Evolutionary conservation across 2,329 filamentous ascomycete species (phyloP).

Genomic region (Trichothecium sympodiale): DNA sequence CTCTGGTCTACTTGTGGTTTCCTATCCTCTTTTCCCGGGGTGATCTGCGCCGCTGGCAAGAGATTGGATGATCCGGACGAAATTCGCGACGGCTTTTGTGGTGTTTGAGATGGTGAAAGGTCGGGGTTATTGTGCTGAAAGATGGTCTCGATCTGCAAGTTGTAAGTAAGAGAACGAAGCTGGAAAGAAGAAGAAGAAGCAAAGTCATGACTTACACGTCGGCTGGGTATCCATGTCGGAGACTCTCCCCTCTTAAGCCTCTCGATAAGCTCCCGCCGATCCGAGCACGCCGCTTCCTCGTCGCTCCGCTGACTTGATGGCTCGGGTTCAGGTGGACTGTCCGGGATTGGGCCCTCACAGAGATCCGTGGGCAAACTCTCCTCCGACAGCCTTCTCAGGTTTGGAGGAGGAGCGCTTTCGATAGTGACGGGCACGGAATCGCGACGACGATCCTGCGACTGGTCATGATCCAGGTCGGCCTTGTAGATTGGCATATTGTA

Average conservation of each 20-base stretch:
- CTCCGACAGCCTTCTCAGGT: slow-evolving; percentile 33
- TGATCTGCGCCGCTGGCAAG: slow-evolving; percentile 35
- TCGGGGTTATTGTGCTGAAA: slow-evolving; percentile 13
- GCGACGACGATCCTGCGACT: slow-evolving; percentile 12
- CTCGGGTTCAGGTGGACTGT: slow-evolving; percentile 22
- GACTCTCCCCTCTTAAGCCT: slow-evolving; percentile 70
- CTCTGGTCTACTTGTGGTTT: slow-evolving; percentile 23
- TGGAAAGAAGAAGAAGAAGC: slow-evolving; percentile 1
- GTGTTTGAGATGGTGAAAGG: not conserved
- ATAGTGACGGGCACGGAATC: slow-evolving; percentile 11
- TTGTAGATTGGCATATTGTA: slow-evolving; percentile 47
- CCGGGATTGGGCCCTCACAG: slow-evolving; percentile 44
- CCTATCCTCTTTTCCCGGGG: slow-evolving; percentile 29
- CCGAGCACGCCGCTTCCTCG: slow-evolving; percentile 29
- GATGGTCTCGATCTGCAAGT: slow-evolving; percentile 30
- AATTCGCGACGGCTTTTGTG: slow-evolving; percentile 15
- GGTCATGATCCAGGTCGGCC: slow-evolving; percentile 29
- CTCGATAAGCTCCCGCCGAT: slow-evolving; percentile 72
- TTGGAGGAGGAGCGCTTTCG: slow-evolving; percentile 6
- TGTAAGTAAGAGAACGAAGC: not conserved
- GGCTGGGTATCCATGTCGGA: slow-evolving; percentile 60
- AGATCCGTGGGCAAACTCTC: slow-evolving; percentile 51
- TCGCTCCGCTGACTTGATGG: slow-evolving; percentile 10
- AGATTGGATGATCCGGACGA: slow-evolving; percentile 26
- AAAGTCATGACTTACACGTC: slow-evolving; percentile 36